Conservation (phyloP, 805 yeast species). For the Sporopachydermia quercuum region DNA sequence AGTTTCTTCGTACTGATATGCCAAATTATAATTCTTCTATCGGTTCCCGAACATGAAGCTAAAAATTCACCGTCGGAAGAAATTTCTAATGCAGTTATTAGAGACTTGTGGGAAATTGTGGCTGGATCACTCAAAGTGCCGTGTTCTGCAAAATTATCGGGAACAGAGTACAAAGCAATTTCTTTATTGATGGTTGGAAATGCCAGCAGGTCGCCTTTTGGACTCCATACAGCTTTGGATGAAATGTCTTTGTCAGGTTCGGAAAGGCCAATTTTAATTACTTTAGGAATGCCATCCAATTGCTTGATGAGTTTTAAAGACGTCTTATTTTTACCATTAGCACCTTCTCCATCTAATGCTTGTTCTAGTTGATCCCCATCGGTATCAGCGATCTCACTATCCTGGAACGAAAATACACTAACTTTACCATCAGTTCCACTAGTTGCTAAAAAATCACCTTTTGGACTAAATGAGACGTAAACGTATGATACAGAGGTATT, state of each 20-base stretch:
- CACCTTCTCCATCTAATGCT: neutral
- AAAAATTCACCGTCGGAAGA: constrained; percentile 47
- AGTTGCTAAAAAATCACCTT: constrained; percentile 15
- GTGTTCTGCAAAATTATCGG: neutral
- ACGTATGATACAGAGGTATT: constrained; percentile 24
- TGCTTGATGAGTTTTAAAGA: neutral
- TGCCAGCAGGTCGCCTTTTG: constrained; percentile 9
- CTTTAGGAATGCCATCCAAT: neutral
- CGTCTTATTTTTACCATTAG: neutral
- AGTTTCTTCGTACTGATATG: constrained; percentile 25
- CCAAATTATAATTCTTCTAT: constrained; percentile 41
- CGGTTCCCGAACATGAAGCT: constrained; percentile 38
- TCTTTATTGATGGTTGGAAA: neutral
- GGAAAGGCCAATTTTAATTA: neutral
- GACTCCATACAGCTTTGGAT: constrained; percentile 14
- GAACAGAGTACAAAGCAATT: neutral
- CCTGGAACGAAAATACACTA: constrained; percentile 13
- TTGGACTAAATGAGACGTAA: constrained; percentile 28
- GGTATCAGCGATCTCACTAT: constrained; percentile 15
- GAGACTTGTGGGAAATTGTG: constrained; percentile 14
- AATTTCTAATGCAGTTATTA: constrained; percentile 38
- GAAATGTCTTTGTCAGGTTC: constrained; percentile 14
- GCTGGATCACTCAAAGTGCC: constrained; percentile 2
- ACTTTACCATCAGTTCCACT: constrained; percentile 19
- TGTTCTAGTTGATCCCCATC: neutral